phyloP scores from a whole-genome alignment of 331 rosid species.

The Dryas integrifolia region DNA sequence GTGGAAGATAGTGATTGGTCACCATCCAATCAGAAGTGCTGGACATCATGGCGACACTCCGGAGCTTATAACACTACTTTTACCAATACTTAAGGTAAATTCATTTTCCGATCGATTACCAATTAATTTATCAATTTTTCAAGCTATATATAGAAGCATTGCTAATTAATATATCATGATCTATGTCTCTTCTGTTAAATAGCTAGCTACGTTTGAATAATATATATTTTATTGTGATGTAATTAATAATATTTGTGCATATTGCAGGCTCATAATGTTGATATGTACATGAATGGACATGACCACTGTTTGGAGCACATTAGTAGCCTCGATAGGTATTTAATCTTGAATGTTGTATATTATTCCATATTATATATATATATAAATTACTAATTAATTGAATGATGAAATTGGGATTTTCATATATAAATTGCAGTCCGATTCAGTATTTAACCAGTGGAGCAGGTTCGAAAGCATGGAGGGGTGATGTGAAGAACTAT shows the following conservation, averaged over 20 bases:
- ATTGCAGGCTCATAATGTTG: constrained; percentile 22
- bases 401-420: not conserved
- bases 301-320: constrained; percentile 33
- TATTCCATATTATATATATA: too few relatives aligned
- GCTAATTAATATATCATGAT: too few relatives aligned
- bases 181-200: too few relatives aligned
- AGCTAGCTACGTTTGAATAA: too few relatives aligned
- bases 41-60: constrained; percentile 34
- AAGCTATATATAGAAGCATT: too few relatives aligned
- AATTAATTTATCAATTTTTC: too few relatives aligned
- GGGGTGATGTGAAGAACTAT: constrained; percentile 16
- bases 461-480: constrained; percentile 34
- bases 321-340: constrained; percentile 19
- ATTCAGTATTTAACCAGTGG: constrained; percentile 31
- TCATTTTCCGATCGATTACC: not conserved
- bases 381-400: too few relatives aligned
- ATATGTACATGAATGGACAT: constrained; percentile 31
- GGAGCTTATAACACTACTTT: constrained; percentile 18
- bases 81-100: constrained; percentile 24
- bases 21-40: constrained; percentile 32
- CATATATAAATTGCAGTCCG: constrained; percentile 4
- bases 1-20: constrained; percentile 37
- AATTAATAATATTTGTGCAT: too few relatives aligned
- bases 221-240: not conserved
- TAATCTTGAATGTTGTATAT: too few relatives aligned